A percentile compares a stretch with the other conserved stretches of the same genome.
Evolutionary conservation across 257 asterid species (phyloP).

Genomic region (Lithospermum erythrorhizon): DNA sequence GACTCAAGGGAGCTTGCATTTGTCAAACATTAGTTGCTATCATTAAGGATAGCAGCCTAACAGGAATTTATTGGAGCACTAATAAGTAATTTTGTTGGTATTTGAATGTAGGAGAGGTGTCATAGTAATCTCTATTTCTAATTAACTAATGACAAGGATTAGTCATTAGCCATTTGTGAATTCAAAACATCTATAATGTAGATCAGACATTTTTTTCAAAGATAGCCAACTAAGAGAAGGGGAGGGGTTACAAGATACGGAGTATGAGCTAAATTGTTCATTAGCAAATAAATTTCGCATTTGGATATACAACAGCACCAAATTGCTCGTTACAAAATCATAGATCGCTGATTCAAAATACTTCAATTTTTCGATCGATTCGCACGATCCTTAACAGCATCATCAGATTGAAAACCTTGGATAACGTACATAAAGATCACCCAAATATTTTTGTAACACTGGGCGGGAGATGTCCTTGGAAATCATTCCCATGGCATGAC

Average conservation of each 20-base stretch:
- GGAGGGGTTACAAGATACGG: not conserved
- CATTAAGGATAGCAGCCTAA: not conserved
- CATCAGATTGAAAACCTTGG: not conserved
- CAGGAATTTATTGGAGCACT: not conserved
- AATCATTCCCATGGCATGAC: slow-evolving; percentile 16
- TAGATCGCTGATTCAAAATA: too few relatives aligned
- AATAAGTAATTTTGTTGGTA: too few relatives aligned
- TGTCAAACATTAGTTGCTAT: not conserved
- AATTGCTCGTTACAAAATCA: too few relatives aligned
- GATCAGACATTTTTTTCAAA: not conserved
- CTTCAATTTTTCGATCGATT: not conserved
- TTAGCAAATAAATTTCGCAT: not conserved
- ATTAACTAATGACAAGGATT: not conserved
- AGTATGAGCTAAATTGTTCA: not conserved
- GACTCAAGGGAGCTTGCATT: too few relatives aligned
- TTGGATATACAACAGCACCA: not conserved
- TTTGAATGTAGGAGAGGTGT: not conserved
- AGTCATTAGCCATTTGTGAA: not conserved
- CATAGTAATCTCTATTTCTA: not conserved
- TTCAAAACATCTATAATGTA: not conserved
- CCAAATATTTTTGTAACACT: not conserved
- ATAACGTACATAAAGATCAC: not conserved
- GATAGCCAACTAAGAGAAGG: not conserved
- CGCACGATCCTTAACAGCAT: not conserved
- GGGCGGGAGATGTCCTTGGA: too few relatives aligned